phyloP scores from a whole-genome alignment of 2,329 filamentous ascomycete genomes.

The Decorospora gaudefroyi region DNA sequence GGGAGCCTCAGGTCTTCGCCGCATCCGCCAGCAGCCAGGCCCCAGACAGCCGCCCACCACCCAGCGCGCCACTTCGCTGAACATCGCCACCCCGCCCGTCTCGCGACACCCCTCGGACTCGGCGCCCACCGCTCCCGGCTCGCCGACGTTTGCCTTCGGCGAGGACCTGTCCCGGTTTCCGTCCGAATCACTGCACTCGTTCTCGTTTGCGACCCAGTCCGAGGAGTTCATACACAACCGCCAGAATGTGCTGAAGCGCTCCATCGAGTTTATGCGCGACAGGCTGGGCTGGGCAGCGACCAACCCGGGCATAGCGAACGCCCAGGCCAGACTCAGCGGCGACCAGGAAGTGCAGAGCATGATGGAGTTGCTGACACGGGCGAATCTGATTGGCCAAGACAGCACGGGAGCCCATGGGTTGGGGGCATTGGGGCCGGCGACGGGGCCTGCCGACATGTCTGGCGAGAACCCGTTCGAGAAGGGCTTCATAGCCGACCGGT shows the following conservation, averaged over 20 bases:
- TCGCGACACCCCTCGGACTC: constrained; percentile 55
- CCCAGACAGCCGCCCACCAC: constrained; percentile 57
- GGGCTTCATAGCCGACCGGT: constrained; percentile 66
- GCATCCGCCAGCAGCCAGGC: constrained; percentile 86
- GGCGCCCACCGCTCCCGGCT: constrained; percentile 65
- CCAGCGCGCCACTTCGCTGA: constrained; percentile 72
- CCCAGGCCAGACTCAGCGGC: constrained; percentile 79
- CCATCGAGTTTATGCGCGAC: constrained; percentile 95
- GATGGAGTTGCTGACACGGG: constrained; percentile 83
- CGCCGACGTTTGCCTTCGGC: constrained; percentile 69
- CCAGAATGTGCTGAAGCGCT: constrained; percentile 89
- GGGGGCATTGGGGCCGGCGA: constrained; percentile 67
- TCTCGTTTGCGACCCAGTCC: constrained; percentile 95
- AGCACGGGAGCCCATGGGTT: constrained; percentile 59
- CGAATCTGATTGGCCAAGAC: constrained; percentile 74
- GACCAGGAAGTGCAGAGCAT: constrained; percentile 88
- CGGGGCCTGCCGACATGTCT: constrained; percentile 74
- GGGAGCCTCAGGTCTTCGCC: constrained; percentile 82
- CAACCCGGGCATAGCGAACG: constrained; percentile 76
- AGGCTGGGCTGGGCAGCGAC: constrained; percentile 79
- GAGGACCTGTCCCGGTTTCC: constrained; percentile 94
- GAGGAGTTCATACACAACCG: constrained; percentile 90
- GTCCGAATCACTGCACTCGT: constrained; percentile 94
- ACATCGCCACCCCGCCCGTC: constrained; percentile 62
- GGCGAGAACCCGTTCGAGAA: constrained; percentile 83